phyloP scores from a whole-genome alignment of 495 filamentous ascomycete species.

The Cenococcum geophilum region DNA sequence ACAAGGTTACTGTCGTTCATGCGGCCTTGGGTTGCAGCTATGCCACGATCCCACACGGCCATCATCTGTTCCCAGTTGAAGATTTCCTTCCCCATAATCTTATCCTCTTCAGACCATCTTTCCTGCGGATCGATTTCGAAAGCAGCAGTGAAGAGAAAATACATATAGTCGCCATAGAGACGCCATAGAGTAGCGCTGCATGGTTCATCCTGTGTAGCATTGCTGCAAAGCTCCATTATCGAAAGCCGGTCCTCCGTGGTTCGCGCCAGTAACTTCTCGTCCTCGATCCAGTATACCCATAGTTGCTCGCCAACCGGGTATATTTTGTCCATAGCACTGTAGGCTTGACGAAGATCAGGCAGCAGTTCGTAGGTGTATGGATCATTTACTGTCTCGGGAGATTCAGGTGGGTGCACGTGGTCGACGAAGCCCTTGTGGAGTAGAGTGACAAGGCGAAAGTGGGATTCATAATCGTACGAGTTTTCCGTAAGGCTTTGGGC shows the following conservation, averaged over 20 bases:
- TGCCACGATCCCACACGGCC: slow-evolving; percentile 71
- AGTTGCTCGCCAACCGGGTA: slow-evolving; percentile 63
- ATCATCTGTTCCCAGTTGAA: slow-evolving; percentile 71
- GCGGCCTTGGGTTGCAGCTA: slow-evolving; percentile 70
- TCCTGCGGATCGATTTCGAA: slow-evolving; percentile 41
- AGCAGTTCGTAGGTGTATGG: slow-evolving; percentile 53
- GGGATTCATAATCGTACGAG: slow-evolving; percentile 59
- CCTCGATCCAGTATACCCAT: slow-evolving; percentile 60
- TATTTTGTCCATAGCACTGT: slow-evolving; percentile 58
- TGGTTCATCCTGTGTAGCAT: slow-evolving; percentile 74
- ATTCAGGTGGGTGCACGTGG: slow-evolving; percentile 47
- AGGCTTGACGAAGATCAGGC: slow-evolving; percentile 55
- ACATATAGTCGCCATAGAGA: slow-evolving; percentile 80
- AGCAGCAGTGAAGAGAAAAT: slow-evolving; percentile 59
- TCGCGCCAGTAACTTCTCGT: slow-evolving; percentile 55
- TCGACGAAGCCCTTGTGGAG: slow-evolving; percentile 59
- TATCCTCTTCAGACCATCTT: slow-evolving; percentile 71
- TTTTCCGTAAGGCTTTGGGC: slow-evolving; percentile 52
- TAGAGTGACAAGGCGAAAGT: slow-evolving; percentile 57
- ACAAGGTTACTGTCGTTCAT: slow-evolving; percentile 78
- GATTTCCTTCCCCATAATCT: slow-evolving; percentile 64
- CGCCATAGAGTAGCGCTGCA: slow-evolving; percentile 82
- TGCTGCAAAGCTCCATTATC: slow-evolving; percentile 78
- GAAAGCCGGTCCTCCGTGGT: slow-evolving; percentile 59
- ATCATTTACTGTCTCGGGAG: slow-evolving; percentile 28